Percentiles rank a stretch among this genome's conserved stretches.
phyloP scores from a whole-genome alignment of 1,284 basidiomycete species.

The Ustilago cynodontis region DNA sequence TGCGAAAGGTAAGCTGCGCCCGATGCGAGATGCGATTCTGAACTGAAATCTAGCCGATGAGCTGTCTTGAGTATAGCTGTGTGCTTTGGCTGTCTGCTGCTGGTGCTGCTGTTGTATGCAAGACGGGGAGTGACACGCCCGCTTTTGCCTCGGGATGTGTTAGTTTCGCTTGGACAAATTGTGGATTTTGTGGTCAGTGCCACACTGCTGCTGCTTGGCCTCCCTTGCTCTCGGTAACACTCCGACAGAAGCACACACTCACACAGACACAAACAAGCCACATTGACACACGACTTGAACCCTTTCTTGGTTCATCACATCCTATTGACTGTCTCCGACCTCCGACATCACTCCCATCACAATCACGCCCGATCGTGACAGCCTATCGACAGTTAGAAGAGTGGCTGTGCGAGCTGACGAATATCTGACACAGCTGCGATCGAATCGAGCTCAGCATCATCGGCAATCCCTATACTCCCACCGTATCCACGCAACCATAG shows the following conservation, averaged over 20 bases:
- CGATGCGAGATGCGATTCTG: background rate
- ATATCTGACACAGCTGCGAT: too few species aligned
- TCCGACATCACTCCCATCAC: background rate
- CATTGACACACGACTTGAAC: too few species aligned
- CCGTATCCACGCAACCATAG: background rate
- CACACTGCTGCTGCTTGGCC: background rate
- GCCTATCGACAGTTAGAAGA: too few species aligned
- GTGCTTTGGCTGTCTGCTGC: too few species aligned
- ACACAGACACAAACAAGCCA: background rate
- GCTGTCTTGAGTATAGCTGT: too few species aligned
- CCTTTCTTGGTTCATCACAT: too few species aligned
- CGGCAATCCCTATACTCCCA: background rate
- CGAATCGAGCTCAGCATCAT: too few species aligned
- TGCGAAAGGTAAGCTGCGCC: background rate
- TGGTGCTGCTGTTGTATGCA: background rate
- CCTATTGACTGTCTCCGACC: too few species aligned
- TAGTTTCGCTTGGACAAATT: background rate
- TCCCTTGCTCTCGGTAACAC: background rate
- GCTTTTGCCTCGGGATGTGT: background rate
- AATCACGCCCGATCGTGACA: too few species aligned
- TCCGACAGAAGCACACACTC: too few species aligned
- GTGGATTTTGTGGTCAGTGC: slow-evolving; percentile 2
- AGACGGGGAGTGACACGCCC: background rate
- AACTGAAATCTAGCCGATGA: too few species aligned
- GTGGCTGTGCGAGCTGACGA: too few species aligned